Conservation (phyloP, 352 stramenopile species). For the Aphanomyces astaci region DNA sequence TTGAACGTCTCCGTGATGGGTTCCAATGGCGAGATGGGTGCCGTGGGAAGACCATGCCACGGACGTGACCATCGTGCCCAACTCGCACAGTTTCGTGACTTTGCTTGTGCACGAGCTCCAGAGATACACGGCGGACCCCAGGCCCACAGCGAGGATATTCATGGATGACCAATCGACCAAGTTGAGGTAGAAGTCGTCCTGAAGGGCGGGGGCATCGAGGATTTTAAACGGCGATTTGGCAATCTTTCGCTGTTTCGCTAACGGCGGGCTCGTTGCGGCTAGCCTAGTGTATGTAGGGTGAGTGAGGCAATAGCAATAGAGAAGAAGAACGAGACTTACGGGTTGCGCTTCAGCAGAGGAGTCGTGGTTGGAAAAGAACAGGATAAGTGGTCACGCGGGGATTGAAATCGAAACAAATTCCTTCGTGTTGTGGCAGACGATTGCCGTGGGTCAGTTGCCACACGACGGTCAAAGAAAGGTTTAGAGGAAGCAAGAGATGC, state of each 20-base stretch:
- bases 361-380: neutral
- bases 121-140: slow-evolving; percentile 91
- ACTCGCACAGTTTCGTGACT: slow-evolving; percentile 92
- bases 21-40: slow-evolving; percentile 89
- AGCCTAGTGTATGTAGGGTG: neutral
- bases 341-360: neutral
- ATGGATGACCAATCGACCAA: slow-evolving; percentile 94
- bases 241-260: slow-evolving; percentile 54
- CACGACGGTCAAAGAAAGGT: too few relatives aligned
- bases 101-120: slow-evolving; percentile 91
- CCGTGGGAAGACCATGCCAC: slow-evolving; percentile 91
- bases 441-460: neutral
- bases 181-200: slow-evolving; percentile 99
- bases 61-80: slow-evolving; percentile 80
- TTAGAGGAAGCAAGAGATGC: neutral
- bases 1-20: slow-evolving; percentile 90
- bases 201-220: slow-evolving; percentile 92
- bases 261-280: neutral
- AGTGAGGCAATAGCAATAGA: neutral
- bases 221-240: slow-evolving; percentile 94
- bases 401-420: slow-evolving; percentile 6
- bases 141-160: slow-evolving; percentile 93
- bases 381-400: neutral
- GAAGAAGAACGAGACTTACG: neutral
- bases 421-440: neutral